A percentile compares a stretch with the other conserved stretches of the same genome.
These are phyloP conservation scores for Geranomyces michiganensis DNA, from an alignment of 192 early-diverging fungal genomes.

Conservation along the genomic window DNA sequence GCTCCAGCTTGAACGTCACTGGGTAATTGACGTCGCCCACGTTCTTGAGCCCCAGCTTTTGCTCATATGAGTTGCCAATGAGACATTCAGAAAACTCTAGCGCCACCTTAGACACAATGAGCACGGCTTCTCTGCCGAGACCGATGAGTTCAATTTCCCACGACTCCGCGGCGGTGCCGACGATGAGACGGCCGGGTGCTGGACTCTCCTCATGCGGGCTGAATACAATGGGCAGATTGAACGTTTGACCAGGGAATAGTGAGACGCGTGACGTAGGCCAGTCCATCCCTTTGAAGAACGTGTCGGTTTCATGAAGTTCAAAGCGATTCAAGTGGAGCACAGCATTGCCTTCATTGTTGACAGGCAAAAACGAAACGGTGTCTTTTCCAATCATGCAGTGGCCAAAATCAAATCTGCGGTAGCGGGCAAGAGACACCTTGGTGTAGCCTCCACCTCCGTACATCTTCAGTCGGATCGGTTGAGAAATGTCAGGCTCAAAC, in stretches of 20 bases:
- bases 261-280: conserved; percentile 57
- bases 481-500: conserved; percentile 63
- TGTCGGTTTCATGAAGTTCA: conserved; percentile 60
- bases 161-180: conserved; percentile 55
- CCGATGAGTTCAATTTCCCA: conserved; percentile 69
- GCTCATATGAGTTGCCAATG: conserved; percentile 68
- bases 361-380: conserved; percentile 59
- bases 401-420: conserved; percentile 66
- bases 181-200: conserved; percentile 50
- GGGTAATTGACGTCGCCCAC: conserved; percentile 73
- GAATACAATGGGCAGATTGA: conserved; percentile 63
- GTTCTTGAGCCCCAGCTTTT: conserved; percentile 66
- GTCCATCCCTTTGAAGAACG: conserved; percentile 59
- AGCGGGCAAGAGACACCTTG: conserved; percentile 56
- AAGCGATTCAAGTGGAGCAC: conserved; percentile 61
- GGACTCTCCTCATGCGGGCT: conserved; percentile 69
- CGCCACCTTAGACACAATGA: conserved; percentile 62
- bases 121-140: conserved; percentile 61
- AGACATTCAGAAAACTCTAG: conserved; percentile 66
- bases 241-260: conserved; percentile 58
- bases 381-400: conserved; percentile 72
- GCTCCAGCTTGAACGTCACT: conserved; percentile 59
- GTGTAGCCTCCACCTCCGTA: conserved; percentile 63
- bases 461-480: conserved; percentile 63
- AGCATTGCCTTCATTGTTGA: conserved; percentile 69